Evolutionary conservation across 1,139 yeast genomes (phyloP).

Genomic region (Blastobotrys petasosporus): DNA sequence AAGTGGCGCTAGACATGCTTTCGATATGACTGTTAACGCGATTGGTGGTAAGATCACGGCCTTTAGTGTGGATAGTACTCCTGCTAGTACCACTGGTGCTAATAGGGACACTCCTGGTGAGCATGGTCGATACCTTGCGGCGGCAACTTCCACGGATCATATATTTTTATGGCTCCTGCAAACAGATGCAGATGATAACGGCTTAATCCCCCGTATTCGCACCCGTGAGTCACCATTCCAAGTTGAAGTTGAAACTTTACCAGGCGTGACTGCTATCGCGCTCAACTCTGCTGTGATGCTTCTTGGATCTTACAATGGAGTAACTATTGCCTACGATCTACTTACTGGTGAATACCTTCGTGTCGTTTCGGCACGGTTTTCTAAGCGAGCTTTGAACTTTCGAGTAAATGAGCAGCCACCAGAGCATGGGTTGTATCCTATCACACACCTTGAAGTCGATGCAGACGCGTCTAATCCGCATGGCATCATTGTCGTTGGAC

Average conservation of each 20-base stretch:
- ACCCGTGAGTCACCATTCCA: slow-evolving; percentile 29
- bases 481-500: slow-evolving; percentile 53
- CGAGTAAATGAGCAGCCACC: slow-evolving; percentile 16
- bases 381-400: slow-evolving; percentile 39
- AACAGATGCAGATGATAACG: slow-evolving; percentile 24
- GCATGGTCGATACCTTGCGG: slow-evolving; percentile 49
- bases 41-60: slow-evolving; percentile 16
- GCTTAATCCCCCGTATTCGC: slow-evolving; percentile 26
- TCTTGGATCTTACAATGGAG: slow-evolving; percentile 60
- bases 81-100: slow-evolving; percentile 25
- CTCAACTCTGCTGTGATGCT: slow-evolving; percentile 43
- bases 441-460: slow-evolving; percentile 41
- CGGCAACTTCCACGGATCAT: slow-evolving; percentile 36
- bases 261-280: slow-evolving; percentile 38
- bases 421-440: slow-evolving; percentile 34
- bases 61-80: slow-evolving; percentile 22
- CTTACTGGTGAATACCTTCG: slow-evolving; percentile 53
- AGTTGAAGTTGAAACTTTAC: slow-evolving; percentile 24
- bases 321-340: slow-evolving; percentile 55
- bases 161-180: slow-evolving; percentile 41
- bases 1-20: slow-evolving; percentile 8
- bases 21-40: neutral
- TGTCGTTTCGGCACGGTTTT: slow-evolving; percentile 43
- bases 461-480: slow-evolving; percentile 40
- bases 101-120: slow-evolving; percentile 42